These are phyloP conservation scores for Neohortaea acidophila DNA, from an alignment of 495 filamentous ascomycete species.

Conservation along the genomic window DNA sequence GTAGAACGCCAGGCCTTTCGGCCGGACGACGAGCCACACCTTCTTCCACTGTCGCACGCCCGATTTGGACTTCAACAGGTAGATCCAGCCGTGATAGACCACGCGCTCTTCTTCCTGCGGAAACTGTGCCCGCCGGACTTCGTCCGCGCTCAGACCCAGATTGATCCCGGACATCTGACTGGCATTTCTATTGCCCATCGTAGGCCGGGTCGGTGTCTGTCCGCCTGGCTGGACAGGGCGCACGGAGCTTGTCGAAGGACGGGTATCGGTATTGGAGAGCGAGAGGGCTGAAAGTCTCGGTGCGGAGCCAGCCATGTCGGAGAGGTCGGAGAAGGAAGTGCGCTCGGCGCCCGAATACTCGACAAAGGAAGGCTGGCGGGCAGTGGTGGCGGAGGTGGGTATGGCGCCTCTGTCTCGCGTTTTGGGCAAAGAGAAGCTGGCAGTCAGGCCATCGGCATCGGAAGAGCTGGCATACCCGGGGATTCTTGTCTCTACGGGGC, in stretches of 20 bases:
- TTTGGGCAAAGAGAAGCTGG: slow-evolving; percentile 4
- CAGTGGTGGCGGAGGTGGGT: slow-evolving; percentile 2
- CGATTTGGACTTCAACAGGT: slow-evolving; percentile 70
- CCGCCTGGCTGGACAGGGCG: slow-evolving; percentile 12
- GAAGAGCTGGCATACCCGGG: slow-evolving; percentile 45
- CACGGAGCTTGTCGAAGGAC: slow-evolving; percentile 14
- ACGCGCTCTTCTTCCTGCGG: slow-evolving; percentile 47
- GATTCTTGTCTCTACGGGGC: slow-evolving; percentile 17
- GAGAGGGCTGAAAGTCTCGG: slow-evolving; percentile 29
- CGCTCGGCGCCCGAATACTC: slow-evolving; percentile 84
- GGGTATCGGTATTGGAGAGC: slow-evolving; percentile 20
- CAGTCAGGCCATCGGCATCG: slow-evolving; percentile 27
- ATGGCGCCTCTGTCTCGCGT: slow-evolving; percentile 6
- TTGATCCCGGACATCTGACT: slow-evolving; percentile 41
- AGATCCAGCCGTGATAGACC: slow-evolving; percentile 82
- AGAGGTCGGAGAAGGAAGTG: slow-evolving; percentile 81
- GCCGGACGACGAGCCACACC: slow-evolving; percentile 81
- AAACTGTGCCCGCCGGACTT: not conserved
- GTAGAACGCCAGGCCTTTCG: slow-evolving; percentile 76
- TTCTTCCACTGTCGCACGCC: slow-evolving; percentile 90
- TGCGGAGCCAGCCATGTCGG: slow-evolving; percentile 42
- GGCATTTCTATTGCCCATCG: slow-evolving; percentile 29
- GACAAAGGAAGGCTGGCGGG: slow-evolving; percentile 30
- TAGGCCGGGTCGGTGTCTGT: slow-evolving; percentile 11
- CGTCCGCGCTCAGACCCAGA: not conserved